phyloP scores from a whole-genome alignment of 441 rosid species.

The Euphorbia celastroides region DNA sequence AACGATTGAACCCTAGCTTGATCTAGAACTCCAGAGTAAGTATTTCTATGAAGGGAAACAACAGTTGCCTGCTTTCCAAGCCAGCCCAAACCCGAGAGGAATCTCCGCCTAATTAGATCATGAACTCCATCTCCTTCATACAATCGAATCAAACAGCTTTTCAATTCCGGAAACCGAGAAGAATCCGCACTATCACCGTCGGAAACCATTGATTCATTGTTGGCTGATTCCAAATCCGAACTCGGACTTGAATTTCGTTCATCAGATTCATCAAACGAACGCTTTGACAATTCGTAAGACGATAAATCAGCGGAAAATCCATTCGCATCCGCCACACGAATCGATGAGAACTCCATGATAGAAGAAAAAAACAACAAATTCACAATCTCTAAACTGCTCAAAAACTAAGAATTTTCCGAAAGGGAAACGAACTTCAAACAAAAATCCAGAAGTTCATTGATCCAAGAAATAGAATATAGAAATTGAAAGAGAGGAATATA shows the following conservation, averaged over 20 bases:
- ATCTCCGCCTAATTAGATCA: constrained; percentile 39
- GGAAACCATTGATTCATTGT: constrained; percentile 32
- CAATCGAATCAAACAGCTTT: constrained; percentile 32
- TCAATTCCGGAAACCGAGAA: constrained; percentile 10
- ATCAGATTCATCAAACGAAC: constrained; percentile 5
- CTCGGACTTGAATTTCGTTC: not conserved
- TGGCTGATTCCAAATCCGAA: constrained; percentile 14
- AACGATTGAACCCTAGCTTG: constrained; percentile 51
- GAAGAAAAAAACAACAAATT: not conserved
- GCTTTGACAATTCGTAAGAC: not conserved
- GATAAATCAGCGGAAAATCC: constrained; percentile 1
- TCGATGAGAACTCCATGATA: not conserved
- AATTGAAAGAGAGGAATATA: no score
- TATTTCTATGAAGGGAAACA: constrained; percentile 35
- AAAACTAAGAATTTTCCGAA: not conserved
- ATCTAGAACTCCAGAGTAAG: constrained; percentile 24
- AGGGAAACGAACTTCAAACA: not conserved
- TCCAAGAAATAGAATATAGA: not conserved
- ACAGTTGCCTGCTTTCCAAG: constrained; percentile 36
- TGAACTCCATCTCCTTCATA: constrained; percentile 41
- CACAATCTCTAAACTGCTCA: not conserved
- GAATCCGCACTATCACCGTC: constrained; percentile 42
- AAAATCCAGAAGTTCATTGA: not conserved
- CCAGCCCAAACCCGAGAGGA: constrained; percentile 40
- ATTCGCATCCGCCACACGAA: constrained; percentile 5